A percentile compares a stretch with the other conserved stretches of the same genome.
phyloP scores from a whole-genome alignment of 345 rosid genomes.

The Syzygium jambos region DNA sequence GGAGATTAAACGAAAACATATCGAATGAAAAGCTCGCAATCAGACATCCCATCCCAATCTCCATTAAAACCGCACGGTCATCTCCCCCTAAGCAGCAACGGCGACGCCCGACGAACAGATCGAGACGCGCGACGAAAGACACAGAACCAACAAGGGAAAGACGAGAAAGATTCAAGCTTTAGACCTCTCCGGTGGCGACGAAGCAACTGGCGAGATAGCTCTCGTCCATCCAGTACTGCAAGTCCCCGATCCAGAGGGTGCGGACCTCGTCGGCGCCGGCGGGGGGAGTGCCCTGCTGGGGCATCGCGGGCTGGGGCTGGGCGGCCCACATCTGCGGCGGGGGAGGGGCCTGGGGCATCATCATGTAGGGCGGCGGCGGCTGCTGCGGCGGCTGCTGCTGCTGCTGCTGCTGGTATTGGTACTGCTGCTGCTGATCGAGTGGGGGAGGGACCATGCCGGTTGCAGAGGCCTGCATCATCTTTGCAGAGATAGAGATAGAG shows the following conservation, averaged over 20 bases:
- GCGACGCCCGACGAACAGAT: neutral
- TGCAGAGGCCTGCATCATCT: constrained; percentile 63
- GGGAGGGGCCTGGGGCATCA: constrained; percentile 8
- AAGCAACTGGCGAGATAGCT: constrained; percentile 45
- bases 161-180: neutral
- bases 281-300: constrained; percentile 22
- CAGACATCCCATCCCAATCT: neutral
- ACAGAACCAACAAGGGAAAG: neutral
- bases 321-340: constrained; percentile 11
- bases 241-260: constrained; percentile 94
- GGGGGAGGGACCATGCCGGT: constrained; percentile 39
- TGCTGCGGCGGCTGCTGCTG: constrained; percentile 7
- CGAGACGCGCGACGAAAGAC: neutral
- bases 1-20: neutral
- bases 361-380: constrained; percentile 6
- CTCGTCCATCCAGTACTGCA: constrained; percentile 98
- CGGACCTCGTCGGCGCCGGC: constrained; percentile 62
- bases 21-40: neutral
- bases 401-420: constrained; percentile 13
- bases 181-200: constrained; percentile 60
- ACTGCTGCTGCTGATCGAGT: constrained; percentile 31
- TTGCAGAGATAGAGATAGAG: constrained; percentile 1
- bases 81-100: neutral
- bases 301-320: constrained; percentile 20
- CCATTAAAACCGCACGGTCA: neutral